These are phyloP conservation scores for Tulasnella sp. DNA, from an alignment of 768 basidiomycete species.

Conservation along the genomic window DNA sequence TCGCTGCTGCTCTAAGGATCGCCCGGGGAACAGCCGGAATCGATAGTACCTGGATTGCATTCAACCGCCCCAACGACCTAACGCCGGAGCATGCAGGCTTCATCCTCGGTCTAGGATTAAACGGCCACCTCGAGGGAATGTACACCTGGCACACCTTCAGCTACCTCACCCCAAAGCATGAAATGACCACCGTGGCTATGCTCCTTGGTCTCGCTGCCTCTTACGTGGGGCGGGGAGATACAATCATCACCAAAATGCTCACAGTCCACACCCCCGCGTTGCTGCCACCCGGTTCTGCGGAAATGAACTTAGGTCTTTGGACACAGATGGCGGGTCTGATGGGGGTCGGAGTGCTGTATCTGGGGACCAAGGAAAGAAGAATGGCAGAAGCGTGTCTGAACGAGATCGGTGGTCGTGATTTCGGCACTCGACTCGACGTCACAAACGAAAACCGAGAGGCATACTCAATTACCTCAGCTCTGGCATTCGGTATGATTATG, in stretches of 20 bases:
- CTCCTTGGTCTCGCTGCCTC: conserved; percentile 93
- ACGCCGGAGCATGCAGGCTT: conserved; percentile 97
- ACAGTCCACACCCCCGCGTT: conserved; percentile 93
- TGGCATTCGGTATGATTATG: conserved; percentile 97
- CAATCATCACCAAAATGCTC: conserved; percentile 86
- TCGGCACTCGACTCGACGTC: conserved; percentile 58
- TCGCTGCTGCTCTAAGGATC: conserved; percentile 86
- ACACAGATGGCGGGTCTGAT: conserved; percentile 88
- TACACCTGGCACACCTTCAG: conserved; percentile 94
- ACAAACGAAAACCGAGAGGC: conserved; percentile 90
- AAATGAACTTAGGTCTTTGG: conserved; percentile 86
- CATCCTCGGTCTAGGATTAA: conserved; percentile 87
- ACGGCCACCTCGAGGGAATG: conserved; percentile 87
- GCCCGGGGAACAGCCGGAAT: conserved; percentile 72
- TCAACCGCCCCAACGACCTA: conserved; percentile 89
- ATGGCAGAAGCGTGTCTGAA: conserved; percentile 92
- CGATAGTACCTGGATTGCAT: conserved; percentile 94
- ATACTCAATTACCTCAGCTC: conserved; percentile 84
- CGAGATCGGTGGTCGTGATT: conserved; percentile 66
- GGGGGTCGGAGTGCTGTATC: conserved; percentile 86
- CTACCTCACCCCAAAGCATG: conserved; percentile 95
- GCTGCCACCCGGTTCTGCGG: conserved; percentile 81
- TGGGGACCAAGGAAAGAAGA: conserved; percentile 82
- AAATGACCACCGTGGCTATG: conserved; percentile 90
- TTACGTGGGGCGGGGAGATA: conserved; percentile 81